Evolutionary conservation across 2,329 filamentous ascomycete genomes (phyloP).

Genomic region (Colletotrichum ledebouriae): DNA sequence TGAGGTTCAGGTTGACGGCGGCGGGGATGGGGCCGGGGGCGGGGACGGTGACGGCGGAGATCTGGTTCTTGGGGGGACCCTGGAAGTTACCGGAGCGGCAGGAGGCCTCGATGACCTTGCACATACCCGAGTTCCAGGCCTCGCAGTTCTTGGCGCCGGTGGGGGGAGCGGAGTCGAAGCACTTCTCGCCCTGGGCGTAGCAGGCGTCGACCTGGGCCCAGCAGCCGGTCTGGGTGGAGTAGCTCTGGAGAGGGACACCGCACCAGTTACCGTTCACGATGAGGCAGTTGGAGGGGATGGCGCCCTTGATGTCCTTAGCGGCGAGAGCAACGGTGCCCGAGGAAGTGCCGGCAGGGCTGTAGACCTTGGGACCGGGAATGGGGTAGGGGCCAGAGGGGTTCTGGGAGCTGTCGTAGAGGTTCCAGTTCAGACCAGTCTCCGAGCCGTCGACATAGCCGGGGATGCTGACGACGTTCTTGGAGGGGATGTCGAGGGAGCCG

Average conservation of each 20-base stretch:
- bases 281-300: conserved; percentile 68
- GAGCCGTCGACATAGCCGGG: conserved; percentile 72
- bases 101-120: conserved; percentile 59
- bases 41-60: conserved; percentile 50
- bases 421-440: conserved; percentile 70
- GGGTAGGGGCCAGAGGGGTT: conserved; percentile 66
- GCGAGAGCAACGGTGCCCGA: conserved; percentile 24
- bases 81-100: conserved; percentile 59
- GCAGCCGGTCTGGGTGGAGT: conserved; percentile 69
- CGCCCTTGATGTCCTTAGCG: conserved; percentile 55
- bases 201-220: conserved; percentile 69
- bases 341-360: conserved; percentile 52
- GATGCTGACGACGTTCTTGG: conserved; percentile 69
- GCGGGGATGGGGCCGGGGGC: conserved; percentile 52
- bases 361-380: conserved; percentile 70
- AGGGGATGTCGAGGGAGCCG: conserved; percentile 62
- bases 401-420: conserved; percentile 68
- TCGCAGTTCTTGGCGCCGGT: conserved; percentile 72
- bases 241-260: conserved; percentile 70
- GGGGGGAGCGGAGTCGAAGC: conserved; percentile 70
- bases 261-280: conserved; percentile 81
- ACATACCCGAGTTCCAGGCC: conserved; percentile 72
- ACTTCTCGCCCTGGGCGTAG: conserved; percentile 71
- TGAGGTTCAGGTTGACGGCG: conserved; percentile 44
- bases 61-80: conserved; percentile 62